These are phyloP conservation scores for Vigna radiata DNA, from an alignment of 306 rosid species.

Conservation along the genomic window DNA sequence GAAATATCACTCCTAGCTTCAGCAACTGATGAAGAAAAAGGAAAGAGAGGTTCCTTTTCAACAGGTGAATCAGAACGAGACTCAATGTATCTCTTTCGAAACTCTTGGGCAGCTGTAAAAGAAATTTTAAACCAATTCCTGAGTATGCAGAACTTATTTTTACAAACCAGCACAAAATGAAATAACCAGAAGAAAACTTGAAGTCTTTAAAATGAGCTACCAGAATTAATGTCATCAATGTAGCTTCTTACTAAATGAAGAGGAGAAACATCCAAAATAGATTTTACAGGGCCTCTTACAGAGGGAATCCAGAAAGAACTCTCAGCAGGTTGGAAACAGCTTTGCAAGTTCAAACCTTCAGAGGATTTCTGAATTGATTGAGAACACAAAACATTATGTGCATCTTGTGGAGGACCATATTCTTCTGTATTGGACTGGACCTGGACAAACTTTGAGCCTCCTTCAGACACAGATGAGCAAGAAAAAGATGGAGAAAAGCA, in stretches of 20 bases:
- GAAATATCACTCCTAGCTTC: slow-evolving; percentile 57
- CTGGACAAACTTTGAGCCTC: slow-evolving; percentile 49
- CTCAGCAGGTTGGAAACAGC: slow-evolving; percentile 52
- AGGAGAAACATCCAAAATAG: slow-evolving; percentile 82
- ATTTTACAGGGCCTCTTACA: slow-evolving; percentile 62
- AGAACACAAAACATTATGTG: slow-evolving; percentile 47
- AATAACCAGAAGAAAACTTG: slow-evolving; percentile 40
- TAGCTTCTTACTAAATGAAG: slow-evolving; percentile 71
- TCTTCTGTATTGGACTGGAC: slow-evolving; percentile 50
- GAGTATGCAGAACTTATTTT: slow-evolving; percentile 45
- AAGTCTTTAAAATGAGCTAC: slow-evolving; percentile 55
- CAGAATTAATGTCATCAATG: slow-evolving; percentile 68
- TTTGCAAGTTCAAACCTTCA: slow-evolving; percentile 54
- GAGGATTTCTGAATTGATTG: slow-evolving; percentile 54
- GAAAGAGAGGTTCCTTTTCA: slow-evolving; percentile 81
- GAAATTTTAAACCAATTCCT: slow-evolving; percentile 50
- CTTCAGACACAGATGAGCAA: slow-evolving; percentile 58
- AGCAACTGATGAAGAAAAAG: slow-evolving; percentile 56
- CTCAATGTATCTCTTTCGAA: slow-evolving; percentile 67
- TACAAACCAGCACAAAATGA: slow-evolving; percentile 37
- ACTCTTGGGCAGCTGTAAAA: slow-evolving; percentile 70
- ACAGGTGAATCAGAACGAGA: slow-evolving; percentile 55
- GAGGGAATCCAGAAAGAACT: slow-evolving; percentile 69
- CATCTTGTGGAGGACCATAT: slow-evolving; percentile 51
- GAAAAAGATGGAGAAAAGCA: slow-evolving; percentile 66